phyloP scores from a whole-genome alignment of 768 basidiomycete species.

The Podaxis rugospora region DNA sequence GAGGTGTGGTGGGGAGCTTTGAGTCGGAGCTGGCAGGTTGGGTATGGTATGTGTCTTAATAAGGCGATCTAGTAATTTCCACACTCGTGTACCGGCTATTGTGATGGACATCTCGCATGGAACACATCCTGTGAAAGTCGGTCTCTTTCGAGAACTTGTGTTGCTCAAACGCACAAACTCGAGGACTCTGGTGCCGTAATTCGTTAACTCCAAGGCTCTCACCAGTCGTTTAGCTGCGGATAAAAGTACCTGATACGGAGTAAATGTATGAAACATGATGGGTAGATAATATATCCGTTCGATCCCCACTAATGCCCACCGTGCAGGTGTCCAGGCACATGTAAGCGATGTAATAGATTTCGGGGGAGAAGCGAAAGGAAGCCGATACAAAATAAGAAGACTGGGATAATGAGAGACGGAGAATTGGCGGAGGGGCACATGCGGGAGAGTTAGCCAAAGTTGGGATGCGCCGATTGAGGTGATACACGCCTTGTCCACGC shows the following conservation, averaged over 20 bases:
- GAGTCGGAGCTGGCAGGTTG: not conserved
- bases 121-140: not conserved
- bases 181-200: not conserved
- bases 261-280: not conserved
- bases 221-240: not conserved
- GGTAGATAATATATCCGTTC: not conserved
- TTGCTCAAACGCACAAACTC: not conserved
- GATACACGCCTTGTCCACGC: constrained; percentile 8
- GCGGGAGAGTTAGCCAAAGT: not conserved
- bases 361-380: not conserved
- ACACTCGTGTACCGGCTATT: not conserved
- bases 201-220: not conserved
- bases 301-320: not conserved
- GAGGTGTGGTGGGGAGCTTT: not conserved
- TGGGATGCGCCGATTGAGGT: not conserved
- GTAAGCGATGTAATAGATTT: not conserved
- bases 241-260: not conserved
- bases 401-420: not conserved
- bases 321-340: not conserved
- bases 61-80: not conserved
- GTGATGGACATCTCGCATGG: not conserved
- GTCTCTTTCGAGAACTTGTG: not conserved
- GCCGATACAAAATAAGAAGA: not conserved
- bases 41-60: not conserved
- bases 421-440: constrained; percentile 1